Conservation (phyloP, 768 basidiomycete genomes). For the Nidularia sp. region DNA sequence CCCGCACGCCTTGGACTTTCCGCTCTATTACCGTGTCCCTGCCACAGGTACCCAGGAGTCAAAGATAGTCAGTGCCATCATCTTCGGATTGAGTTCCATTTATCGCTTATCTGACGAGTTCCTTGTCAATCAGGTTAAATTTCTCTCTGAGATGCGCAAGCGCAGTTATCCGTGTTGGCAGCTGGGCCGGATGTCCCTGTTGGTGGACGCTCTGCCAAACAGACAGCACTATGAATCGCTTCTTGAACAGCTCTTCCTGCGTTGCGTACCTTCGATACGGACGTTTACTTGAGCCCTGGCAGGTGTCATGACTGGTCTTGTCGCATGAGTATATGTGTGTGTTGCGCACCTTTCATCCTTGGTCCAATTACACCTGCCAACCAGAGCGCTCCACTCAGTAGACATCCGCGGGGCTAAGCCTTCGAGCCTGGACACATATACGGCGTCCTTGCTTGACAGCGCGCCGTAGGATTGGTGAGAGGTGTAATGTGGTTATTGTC, state of each 20-base stretch:
- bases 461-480: too few species aligned
- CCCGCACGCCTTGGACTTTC: constrained; percentile 16
- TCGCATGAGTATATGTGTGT: too few species aligned
- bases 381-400: too few species aligned
- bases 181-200: not conserved
- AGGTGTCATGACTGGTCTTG: not conserved
- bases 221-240: not conserved
- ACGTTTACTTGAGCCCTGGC: not conserved
- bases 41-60: constrained; percentile 2
- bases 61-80: not conserved
- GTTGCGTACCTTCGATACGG: not conserved
- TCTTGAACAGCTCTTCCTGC: not conserved
- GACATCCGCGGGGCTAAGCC: too few species aligned
- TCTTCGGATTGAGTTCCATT: too few species aligned
- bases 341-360: too few species aligned
- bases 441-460: too few species aligned
- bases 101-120: too few species aligned
- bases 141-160: not conserved
- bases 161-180: not conserved
- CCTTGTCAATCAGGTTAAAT: not conserved
- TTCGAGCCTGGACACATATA: too few species aligned
- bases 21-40: constrained; percentile 4
- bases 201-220: not conserved
- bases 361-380: too few species aligned
- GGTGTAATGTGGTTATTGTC: too few species aligned